Evolutionary conservation across 352 stramenopile genomes (phyloP).

Genomic region (Phytophthora cactorum): DNA sequence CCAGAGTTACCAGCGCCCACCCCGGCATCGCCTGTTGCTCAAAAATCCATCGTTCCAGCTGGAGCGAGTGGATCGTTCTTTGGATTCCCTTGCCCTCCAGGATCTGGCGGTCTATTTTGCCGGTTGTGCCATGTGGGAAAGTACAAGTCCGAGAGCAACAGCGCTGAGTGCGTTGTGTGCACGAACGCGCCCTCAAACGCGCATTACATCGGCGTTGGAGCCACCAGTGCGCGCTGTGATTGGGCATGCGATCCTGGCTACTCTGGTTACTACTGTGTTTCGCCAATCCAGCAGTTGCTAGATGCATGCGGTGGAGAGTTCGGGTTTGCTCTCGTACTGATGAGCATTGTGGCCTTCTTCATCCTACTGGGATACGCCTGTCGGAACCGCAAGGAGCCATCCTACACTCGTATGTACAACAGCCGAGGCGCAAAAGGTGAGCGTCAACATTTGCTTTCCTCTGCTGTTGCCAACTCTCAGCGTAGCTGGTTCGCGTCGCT

Average conservation of each 20-base stretch:
- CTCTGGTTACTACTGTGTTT: slow-evolving; percentile 74
- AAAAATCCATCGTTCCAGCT: slow-evolving; percentile 38
- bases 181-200: slow-evolving; percentile 70
- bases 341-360: slow-evolving; percentile 73
- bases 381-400: slow-evolving; percentile 71
- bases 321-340: slow-evolving; percentile 68
- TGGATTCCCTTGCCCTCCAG: slow-evolving; percentile 79
- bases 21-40: slow-evolving; percentile 19
- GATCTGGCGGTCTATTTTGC: slow-evolving; percentile 78
- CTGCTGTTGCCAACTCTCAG: slow-evolving; percentile 61
- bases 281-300: slow-evolving; percentile 76
- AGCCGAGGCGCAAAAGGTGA: slow-evolving; percentile 55
- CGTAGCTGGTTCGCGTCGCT: slow-evolving; percentile 61
- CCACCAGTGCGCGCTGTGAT: slow-evolving; percentile 57
- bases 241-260: slow-evolving; percentile 84
- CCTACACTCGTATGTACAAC: slow-evolving; percentile 62
- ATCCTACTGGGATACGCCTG: slow-evolving; percentile 79
- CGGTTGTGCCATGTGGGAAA: slow-evolving; percentile 61
- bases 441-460: slow-evolving; percentile 69
- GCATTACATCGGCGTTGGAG: slow-evolving; percentile 63
- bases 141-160: slow-evolving; percentile 84
- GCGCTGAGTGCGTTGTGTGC: slow-evolving; percentile 70
- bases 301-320: slow-evolving; percentile 80
- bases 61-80: slow-evolving; percentile 73
- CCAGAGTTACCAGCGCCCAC: slow-evolving; percentile 21